Conservation (phyloP, 73 alveolate genomes). For the Blepharisma japonicum region DNA sequence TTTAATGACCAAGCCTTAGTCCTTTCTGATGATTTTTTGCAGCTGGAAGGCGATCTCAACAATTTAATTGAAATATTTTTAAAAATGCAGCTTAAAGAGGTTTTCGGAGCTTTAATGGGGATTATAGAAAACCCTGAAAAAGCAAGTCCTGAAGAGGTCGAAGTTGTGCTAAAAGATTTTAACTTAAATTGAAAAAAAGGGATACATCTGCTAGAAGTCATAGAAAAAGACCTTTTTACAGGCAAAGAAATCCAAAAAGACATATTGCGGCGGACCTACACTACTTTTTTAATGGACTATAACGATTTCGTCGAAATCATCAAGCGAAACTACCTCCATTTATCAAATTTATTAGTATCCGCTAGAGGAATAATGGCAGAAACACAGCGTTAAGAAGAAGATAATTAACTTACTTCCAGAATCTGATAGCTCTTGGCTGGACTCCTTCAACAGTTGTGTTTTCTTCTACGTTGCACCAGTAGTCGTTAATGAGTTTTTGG, state of each 20-base stretch:
- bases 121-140: too few species aligned
- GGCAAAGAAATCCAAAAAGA: not conserved
- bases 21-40: not conserved
- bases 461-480: slow-evolving; percentile 58
- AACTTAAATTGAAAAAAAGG: not conserved
- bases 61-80: slow-evolving; percentile 5
- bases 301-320: slow-evolving; percentile 7
- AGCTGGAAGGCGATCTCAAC: not conserved
- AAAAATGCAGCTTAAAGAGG: slow-evolving; percentile 4
- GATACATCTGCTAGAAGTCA: not conserved
- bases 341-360: slow-evolving; percentile 7
- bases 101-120: not conserved
- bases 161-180: slow-evolving; percentile 6
- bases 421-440: not conserved
- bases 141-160: not conserved
- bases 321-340: not conserved
- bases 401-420: slow-evolving; percentile 27
- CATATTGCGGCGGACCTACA: not conserved
- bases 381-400: not conserved
- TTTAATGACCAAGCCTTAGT: slow-evolving; percentile 22
- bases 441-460: slow-evolving; percentile 29
- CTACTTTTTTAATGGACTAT: not conserved
- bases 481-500: slow-evolving; percentile 56
- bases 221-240: slow-evolving; percentile 15
- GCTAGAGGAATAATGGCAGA: slow-evolving; percentile 2